Conservation (phyloP, 345 rosid species). For the Melaleuca alternifolia region DNA sequence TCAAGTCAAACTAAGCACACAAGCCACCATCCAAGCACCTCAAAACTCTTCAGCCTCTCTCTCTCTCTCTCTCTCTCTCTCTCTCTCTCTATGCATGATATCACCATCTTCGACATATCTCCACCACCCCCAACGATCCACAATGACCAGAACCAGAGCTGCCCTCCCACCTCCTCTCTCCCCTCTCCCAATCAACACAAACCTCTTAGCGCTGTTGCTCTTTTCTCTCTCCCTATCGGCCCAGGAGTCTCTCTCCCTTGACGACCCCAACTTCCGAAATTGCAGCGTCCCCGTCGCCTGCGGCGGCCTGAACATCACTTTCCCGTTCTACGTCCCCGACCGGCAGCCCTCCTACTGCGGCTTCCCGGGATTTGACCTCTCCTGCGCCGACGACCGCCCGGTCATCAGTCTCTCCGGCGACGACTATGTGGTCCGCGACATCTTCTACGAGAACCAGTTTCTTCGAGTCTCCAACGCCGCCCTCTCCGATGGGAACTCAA, state of each 20-base stretch:
- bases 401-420: conserved; percentile 8
- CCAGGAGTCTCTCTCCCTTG: not conserved
- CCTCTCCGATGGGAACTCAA: not conserved
- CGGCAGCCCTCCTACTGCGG: conserved; percentile 24
- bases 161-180: not conserved
- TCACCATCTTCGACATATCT: not conserved
- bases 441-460: conserved; percentile 19
- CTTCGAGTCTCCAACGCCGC: conserved; percentile 24
- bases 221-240: not conserved
- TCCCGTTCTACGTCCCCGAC: conserved; percentile 22
- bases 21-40: not conserved
- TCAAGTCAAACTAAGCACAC: not conserved
- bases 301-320: conserved; percentile 14
- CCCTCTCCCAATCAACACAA: not conserved
- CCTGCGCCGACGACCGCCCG: conserved; percentile 16
- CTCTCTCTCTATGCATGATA: not conserved
- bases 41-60: not conserved
- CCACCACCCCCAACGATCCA: not conserved
- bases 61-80: not conserved
- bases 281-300: conserved; percentile 19
- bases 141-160: not conserved
- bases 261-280: conserved; percentile 1
- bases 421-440: conserved; percentile 13
- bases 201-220: not conserved
- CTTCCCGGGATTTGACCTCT: conserved; percentile 31